Conservation (phyloP, 2,329 filamentous ascomycete species). For the Incumbomyces lentus region DNA sequence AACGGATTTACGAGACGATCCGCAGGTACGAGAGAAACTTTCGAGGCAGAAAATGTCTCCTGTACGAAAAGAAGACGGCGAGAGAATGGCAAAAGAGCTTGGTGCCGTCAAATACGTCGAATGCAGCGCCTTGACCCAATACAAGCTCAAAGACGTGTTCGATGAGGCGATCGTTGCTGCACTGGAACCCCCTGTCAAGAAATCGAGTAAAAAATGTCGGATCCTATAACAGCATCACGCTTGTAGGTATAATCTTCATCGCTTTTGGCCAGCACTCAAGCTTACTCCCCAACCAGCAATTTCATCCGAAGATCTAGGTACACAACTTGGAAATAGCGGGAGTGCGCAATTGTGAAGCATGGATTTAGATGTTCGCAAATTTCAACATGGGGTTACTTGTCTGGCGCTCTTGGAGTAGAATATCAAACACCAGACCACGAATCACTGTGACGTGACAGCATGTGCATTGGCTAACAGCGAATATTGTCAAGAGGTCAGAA, state of each 20-base stretch:
- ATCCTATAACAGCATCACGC: slow-evolving; percentile 45
- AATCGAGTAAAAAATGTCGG: slow-evolving; percentile 59
- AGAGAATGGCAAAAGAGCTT: slow-evolving; percentile 93
- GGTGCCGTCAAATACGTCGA: slow-evolving; percentile 98
- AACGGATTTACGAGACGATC: slow-evolving; percentile 87
- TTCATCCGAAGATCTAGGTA: slow-evolving; percentile 1
- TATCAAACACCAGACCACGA: no score
- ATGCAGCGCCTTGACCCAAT: slow-evolving; percentile 95
- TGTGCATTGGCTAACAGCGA: no score
- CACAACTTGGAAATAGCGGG: not conserved
- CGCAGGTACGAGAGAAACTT: slow-evolving; percentile 78
- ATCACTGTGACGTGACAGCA: no score
- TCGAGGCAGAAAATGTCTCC: slow-evolving; percentile 93
- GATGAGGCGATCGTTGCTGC: slow-evolving; percentile 98
- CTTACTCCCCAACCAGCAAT: not conserved
- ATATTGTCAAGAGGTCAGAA: no score
- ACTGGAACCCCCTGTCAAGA: slow-evolving; percentile 77
- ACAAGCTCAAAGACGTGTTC: slow-evolving; percentile 97
- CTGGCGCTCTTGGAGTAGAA: slow-evolving; percentile 7
- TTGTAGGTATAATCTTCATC: not conserved
- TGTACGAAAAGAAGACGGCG: slow-evolving; percentile 83
- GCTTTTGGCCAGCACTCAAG: not conserved
- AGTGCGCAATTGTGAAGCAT: not conserved
- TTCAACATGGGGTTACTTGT: slow-evolving; percentile 1
- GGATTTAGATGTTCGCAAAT: not conserved